Conservation (phyloP, 163 green algal genomes). For the Volvox carteri region DNA sequence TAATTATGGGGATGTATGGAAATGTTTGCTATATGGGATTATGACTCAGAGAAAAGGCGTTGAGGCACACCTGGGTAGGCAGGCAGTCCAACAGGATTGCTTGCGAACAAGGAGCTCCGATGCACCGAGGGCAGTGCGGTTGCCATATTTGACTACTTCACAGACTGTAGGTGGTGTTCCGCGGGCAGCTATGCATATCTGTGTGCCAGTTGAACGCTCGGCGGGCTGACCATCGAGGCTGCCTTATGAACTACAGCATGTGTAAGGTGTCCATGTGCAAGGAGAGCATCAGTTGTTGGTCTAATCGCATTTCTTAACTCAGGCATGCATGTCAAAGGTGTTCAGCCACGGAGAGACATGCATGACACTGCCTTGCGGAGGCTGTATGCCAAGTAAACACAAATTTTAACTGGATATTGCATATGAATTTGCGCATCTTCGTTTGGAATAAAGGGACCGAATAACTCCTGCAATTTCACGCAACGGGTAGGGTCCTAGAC, state of each 20-base stretch:
- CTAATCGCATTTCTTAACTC: not conserved
- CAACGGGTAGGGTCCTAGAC: too few species aligned
- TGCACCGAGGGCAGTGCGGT: constrained; percentile 30
- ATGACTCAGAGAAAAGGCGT: too few species aligned
- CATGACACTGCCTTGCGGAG: not conserved
- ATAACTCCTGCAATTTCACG: too few species aligned
- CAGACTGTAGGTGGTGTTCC: not conserved
- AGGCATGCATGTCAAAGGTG: not conserved
- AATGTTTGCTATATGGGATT: too few species aligned
- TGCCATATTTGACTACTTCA: not conserved
- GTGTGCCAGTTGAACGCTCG: not conserved
- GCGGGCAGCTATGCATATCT: not conserved
- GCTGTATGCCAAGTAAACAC: not conserved
- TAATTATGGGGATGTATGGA: too few species aligned
- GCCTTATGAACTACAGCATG: not conserved
- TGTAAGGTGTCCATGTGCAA: not conserved
- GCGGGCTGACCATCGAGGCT: not conserved
- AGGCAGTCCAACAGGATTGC: not conserved
- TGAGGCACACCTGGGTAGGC: constrained; percentile 10
- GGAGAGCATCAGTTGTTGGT: not conserved
- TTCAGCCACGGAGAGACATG: not conserved
- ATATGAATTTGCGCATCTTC: too few species aligned
- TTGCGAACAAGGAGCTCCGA: not conserved
- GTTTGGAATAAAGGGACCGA: too few species aligned
- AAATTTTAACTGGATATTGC: too few species aligned